Conservation (phyloP, 192 early-diverging fungal genomes). For the Coemansia pectinata region DNA sequence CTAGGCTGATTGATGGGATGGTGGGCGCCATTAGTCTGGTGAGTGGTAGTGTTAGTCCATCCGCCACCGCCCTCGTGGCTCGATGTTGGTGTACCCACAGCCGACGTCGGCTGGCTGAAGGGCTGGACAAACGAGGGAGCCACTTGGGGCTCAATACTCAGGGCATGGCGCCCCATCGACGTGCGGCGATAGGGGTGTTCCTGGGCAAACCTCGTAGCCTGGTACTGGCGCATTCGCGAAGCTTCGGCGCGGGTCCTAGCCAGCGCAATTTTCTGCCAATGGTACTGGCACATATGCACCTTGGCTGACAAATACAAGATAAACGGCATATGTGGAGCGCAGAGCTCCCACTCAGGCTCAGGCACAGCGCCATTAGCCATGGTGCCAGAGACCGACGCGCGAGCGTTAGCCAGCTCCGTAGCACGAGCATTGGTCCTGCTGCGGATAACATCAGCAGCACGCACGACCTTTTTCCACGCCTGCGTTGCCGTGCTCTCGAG, state of each 20-base stretch:
- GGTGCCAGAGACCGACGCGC: constrained; percentile 39
- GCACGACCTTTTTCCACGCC: constrained; percentile 53
- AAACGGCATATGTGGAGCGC: constrained; percentile 56
- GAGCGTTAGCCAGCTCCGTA: constrained; percentile 40
- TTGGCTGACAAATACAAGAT: constrained; percentile 50
- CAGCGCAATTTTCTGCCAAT: constrained; percentile 55
- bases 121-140: constrained; percentile 51
- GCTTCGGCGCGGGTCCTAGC: constrained; percentile 38
- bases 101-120: constrained; percentile 44
- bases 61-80: constrained; percentile 15
- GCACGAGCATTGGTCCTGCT: constrained; percentile 34
- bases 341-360: constrained; percentile 57
- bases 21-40: background rate
- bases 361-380: constrained; percentile 52
- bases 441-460: constrained; percentile 48
- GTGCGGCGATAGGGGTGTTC: background rate
- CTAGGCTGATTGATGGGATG: background rate
- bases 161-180: constrained; percentile 10
- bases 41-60: background rate
- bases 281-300: constrained; percentile 55
- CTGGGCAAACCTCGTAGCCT: background rate
- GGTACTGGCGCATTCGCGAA: background rate
- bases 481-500: constrained; percentile 51
- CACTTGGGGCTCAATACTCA: constrained; percentile 31
- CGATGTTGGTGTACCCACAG: constrained; percentile 26